A percentile compares a stretch with the other conserved stretches of the same genome.
Conservation (phyloP, 2,329 filamentous ascomycete genomes). For the Orbilia ellipsospora region DNA sequence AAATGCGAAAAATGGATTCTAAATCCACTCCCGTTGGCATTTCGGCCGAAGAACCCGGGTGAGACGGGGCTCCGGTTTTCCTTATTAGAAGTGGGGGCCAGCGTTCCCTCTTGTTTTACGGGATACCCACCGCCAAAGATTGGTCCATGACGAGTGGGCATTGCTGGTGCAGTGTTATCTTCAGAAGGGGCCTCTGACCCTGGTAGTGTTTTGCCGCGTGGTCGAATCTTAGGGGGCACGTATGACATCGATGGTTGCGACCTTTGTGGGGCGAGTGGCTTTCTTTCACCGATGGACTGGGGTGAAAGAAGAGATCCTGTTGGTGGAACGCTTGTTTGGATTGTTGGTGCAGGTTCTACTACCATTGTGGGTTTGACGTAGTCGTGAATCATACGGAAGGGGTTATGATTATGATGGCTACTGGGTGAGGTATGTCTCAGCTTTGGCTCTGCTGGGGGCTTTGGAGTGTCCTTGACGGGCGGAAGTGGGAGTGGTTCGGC, state of each 20-base stretch:
- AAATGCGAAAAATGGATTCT: conserved; percentile 52
- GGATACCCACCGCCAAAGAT: conserved; percentile 52
- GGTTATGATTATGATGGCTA: conserved; percentile 31
- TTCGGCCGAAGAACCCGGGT: conserved; percentile 47
- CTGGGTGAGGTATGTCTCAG: background rate
- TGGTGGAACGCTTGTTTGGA: conserved; percentile 31
- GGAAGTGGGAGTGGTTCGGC: conserved; percentile 11
- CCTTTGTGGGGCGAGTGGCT: conserved; percentile 28
- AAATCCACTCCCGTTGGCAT: conserved; percentile 37
- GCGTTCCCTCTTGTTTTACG: conserved; percentile 21
- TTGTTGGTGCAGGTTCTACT: background rate
- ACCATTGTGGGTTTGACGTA: conserved; percentile 43
- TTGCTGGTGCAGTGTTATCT: background rate
- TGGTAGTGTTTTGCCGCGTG: conserved; percentile 37
- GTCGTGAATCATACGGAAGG: conserved; percentile 47
- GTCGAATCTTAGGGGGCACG: conserved; percentile 49
- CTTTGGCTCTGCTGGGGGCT: background rate
- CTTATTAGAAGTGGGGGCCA: conserved; percentile 14
- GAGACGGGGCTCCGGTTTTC: conserved; percentile 38
- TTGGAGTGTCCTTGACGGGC: background rate
- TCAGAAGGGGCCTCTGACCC: conserved; percentile 7
- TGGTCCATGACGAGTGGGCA: conserved; percentile 26
- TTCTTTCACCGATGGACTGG: conserved; percentile 13
- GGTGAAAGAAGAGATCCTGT: conserved; percentile 16
- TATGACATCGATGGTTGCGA: conserved; percentile 40